Percentiles rank a stretch among this genome's conserved stretches.
phyloP scores from a whole-genome alignment of 148 eudicot genomes.

The Tetragonia tetragonoides region DNA sequence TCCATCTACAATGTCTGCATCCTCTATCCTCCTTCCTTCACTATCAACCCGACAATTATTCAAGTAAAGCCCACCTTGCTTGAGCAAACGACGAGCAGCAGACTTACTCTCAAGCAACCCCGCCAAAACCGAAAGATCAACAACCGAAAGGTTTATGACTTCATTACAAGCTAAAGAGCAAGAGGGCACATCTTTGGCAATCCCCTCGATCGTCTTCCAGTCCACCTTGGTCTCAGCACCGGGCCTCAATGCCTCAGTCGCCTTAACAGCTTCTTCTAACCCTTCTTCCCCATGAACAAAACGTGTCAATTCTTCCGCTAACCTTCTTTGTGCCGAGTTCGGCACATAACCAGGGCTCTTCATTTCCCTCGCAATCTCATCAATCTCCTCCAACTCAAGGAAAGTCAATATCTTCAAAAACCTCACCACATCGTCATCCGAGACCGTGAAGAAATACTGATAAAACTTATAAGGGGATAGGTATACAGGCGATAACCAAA shows the following conservation, averaged over 20 bases:
- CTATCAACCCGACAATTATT: conserved; percentile 65
- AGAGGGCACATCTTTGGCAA: conserved; percentile 77
- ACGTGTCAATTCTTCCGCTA: conserved; percentile 79
- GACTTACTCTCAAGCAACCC: conserved; percentile 81
- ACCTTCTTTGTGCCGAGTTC: conserved; percentile 67
- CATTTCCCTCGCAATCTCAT: conserved; percentile 57
- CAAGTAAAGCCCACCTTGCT: conserved; percentile 89
- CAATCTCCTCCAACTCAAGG: conserved; percentile 61
- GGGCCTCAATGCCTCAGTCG: conserved; percentile 77
- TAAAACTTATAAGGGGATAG: conserved; percentile 84
- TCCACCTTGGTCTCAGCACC: conserved; percentile 73
- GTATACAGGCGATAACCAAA: conserved; percentile 75
- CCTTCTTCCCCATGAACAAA: conserved; percentile 89
- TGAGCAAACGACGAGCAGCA: conserved; percentile 74
- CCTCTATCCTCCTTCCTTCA: conserved; percentile 65
- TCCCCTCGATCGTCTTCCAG: conserved; percentile 61
- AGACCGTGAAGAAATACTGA: conserved; percentile 76
- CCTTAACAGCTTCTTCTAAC: conserved; percentile 73
- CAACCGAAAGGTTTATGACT: conserved; percentile 42
- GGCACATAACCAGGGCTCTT: conserved; percentile 48
- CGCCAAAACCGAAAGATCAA: conserved; percentile 69
- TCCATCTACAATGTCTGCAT: conserved; percentile 72
- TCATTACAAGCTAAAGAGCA: conserved; percentile 45
- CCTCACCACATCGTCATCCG: conserved; percentile 68
- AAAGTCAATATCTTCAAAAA: conserved; percentile 76